These are phyloP conservation scores for Flaveria sonorensis DNA, from an alignment of 129 eudicot genomes.

Conservation along the genomic window DNA sequence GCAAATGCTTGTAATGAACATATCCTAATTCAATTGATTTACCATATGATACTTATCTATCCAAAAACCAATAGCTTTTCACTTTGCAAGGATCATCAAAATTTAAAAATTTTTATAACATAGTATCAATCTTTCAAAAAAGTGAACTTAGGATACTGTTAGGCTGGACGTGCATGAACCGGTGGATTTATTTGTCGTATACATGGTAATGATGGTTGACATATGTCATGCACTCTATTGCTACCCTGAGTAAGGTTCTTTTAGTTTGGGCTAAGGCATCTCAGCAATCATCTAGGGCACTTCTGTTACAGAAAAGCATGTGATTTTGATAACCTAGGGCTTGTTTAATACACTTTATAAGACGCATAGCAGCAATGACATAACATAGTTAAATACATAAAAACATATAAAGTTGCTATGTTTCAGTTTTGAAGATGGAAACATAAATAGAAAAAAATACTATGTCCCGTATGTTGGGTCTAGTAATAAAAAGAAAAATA, in stretches of 20 bases:
- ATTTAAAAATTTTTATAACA: neutral
- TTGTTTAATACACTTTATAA: neutral
- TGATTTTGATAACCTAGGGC: neutral
- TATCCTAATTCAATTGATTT: neutral
- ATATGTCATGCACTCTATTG: neutral
- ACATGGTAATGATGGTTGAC: slow-evolving; percentile 1
- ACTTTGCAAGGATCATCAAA: neutral
- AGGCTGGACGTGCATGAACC: neutral
- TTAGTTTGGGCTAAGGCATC: neutral
- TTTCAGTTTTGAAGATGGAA: too few species aligned
- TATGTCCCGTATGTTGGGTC: too few species aligned
- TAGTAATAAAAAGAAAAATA: too few species aligned
- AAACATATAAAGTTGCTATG: too few species aligned
- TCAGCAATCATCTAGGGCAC: slow-evolving; percentile 1
- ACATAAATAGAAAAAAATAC: too few species aligned
- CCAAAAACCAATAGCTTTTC: neutral
- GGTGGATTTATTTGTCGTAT: neutral
- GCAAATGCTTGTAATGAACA: neutral
- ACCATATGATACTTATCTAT: neutral
- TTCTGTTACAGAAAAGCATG: slow-evolving; percentile 11
- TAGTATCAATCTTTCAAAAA: neutral
- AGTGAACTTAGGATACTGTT: neutral
- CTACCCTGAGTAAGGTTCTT: neutral
- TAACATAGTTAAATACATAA: too few species aligned
- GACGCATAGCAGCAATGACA: too few species aligned